Evolutionary conservation across 2,329 filamentous ascomycete species (phyloP), one percentile per base, ranked within the genome.

Genomic region (Aspergillus bombycis): DNA sequence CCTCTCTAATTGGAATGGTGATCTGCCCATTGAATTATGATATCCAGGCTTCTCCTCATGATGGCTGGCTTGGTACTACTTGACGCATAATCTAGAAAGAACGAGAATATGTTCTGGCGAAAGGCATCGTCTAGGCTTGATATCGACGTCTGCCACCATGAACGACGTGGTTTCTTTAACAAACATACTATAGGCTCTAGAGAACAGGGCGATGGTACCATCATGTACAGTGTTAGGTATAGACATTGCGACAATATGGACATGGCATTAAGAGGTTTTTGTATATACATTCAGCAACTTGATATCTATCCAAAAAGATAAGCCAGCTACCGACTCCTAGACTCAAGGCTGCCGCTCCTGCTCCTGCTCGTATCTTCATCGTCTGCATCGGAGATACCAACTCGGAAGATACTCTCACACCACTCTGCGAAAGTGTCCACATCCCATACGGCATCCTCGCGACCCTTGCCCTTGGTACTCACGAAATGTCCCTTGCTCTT

Each of bases 361-460:
- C 66, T 71, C 53, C 61, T n/a, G 65, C 58, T 67, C 38, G 64
- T 66, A 30, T 57, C 62, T 30, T 60, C 64, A n/a, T 59, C 63
- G 4, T 62, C 56, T n/a, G 74, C 74, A 32, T 74, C 67, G 45
- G 68, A 69, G 66, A 66, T 48, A 73, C 85, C 84, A 19, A 88
- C 85, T 56, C 81, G 80, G 74, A 91, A 91, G 2, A 88, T 79
- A 43, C 81, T 79, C 62, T 83, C 84, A 65, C 85, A 86, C 83
- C 87, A 89, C 69, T 89, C 87, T 2, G 80, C 82, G 75, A 91
- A 91, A 7, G 85, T 84, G 66, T 89, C 86, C 8, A 86, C 81
- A 72, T 89, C 87, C 88, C 87, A 89, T 6, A 89, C 82, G 43
- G 85, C 86, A 71, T 88, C 85, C 69, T 88, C 86, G 45, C 84